Conservation (phyloP, 73 alveolate species). For the Paramecium sexaurelia region DNA sequence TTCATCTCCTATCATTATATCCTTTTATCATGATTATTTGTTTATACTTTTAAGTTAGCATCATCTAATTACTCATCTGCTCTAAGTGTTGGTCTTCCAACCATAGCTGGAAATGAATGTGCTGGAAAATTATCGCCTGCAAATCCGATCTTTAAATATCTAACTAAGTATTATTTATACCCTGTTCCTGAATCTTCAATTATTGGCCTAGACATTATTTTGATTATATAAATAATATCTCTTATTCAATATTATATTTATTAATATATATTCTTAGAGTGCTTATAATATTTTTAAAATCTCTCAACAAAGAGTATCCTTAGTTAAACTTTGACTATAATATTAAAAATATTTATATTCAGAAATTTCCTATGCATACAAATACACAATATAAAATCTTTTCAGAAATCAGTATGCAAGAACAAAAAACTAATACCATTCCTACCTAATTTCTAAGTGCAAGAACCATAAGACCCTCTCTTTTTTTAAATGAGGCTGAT, state of each 20-base stretch:
- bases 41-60: conserved; percentile 71
- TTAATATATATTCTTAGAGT: background rate
- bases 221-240: background rate
- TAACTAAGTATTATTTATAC: conserved; percentile 2
- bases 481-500: background rate
- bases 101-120: conserved; percentile 88
- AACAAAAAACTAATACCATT: background rate
- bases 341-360: background rate
- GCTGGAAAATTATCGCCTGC: conserved; percentile 88
- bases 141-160: conserved; percentile 93
- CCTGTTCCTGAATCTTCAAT: conserved; percentile 72
- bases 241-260: background rate
- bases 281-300: no score
- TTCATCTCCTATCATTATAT: conserved; percentile 94
- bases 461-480: background rate
- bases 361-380: background rate
- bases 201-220: conserved; percentile 53
- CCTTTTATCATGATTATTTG: conserved; percentile 45
- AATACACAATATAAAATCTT: background rate
- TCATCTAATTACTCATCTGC: conserved; percentile 87
- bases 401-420: background rate
- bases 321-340: background rate
- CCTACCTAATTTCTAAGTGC: background rate
- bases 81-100: conserved; percentile 91
- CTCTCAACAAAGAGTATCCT: no score